A percentile compares a stretch with the other conserved stretches of the same genome.
These are phyloP conservation scores for Dactylella cylindrospora DNA, from an alignment of 2,329 filamentous ascomycete species.

Conservation along the genomic window DNA sequence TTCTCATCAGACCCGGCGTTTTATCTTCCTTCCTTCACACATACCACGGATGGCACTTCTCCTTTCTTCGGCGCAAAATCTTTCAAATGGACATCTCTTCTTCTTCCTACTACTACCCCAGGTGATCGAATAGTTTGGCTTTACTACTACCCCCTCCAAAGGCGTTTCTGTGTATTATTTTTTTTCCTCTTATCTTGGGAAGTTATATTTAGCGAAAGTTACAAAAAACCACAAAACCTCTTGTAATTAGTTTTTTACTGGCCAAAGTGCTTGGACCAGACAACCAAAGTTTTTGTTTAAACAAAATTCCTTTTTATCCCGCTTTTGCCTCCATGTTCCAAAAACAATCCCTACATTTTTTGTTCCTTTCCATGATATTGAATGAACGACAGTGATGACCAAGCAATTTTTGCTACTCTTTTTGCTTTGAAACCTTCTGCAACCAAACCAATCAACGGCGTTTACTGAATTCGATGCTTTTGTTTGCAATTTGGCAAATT, in stretches of 20 bases:
- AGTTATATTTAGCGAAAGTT: conserved; percentile 41
- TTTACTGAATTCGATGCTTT: no score
- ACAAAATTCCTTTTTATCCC: conserved; percentile 30
- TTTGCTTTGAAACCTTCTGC: no score
- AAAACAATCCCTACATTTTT: conserved; percentile 30
- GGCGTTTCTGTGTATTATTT: conserved; percentile 33
- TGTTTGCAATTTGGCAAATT: no score
- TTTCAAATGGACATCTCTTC: conserved; percentile 35
- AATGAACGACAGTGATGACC: no score
- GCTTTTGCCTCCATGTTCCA: conserved; percentile 13
- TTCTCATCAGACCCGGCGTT: conserved; percentile 42
- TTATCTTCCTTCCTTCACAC: conserved; percentile 31
- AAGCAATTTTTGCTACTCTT: no score
- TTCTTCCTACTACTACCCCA: conserved; percentile 16
- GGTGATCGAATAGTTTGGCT: conserved; percentile 18
- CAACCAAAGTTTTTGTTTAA: conserved; percentile 36
- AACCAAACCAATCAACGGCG: no score
- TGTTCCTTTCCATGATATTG: no score
- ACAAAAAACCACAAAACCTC: conserved; percentile 31
- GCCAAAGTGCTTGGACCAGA: conserved; percentile 43
- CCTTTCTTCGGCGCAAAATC: conserved; percentile 36
- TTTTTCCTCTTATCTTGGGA: conserved; percentile 22
- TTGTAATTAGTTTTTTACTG: conserved; percentile 44
- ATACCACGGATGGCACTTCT: conserved; percentile 41
- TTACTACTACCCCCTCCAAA: conserved; percentile 6